Conservation (phyloP, 176 grass and related monocot genomes). For the Aegilops longissima region DNA sequence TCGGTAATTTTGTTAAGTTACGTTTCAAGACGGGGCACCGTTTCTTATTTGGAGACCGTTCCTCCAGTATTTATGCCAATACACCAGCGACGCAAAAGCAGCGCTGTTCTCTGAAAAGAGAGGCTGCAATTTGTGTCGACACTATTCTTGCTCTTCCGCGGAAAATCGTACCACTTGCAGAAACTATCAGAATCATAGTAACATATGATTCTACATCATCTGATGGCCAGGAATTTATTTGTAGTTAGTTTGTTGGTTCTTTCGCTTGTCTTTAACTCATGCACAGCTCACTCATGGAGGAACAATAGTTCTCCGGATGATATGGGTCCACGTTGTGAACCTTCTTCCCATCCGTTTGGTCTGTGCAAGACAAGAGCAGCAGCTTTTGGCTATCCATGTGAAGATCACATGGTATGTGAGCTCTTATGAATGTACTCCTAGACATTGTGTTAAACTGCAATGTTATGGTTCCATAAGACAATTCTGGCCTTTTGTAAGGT, state of each 20-base stretch:
- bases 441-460: not conserved
- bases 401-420: slow-evolving; percentile 46
- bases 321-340: slow-evolving; percentile 20
- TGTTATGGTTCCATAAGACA: not conserved
- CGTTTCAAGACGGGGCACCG: not conserved
- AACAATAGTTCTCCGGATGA: slow-evolving; percentile 5
- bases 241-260: slow-evolving; percentile 16
- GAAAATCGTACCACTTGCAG: not conserved
- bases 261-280: slow-evolving; percentile 25
- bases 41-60: slow-evolving; percentile 10
- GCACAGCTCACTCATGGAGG: slow-evolving; percentile 23
- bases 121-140: slow-evolving; percentile 14
- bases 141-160: not conserved
- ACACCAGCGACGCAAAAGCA: not conserved
- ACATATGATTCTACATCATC: slow-evolving; percentile 11
- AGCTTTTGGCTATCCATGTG: slow-evolving; percentile 61
- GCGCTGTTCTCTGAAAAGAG: not conserved
- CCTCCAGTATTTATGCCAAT: slow-evolving; percentile 19
- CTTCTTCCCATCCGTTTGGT: slow-evolving; percentile 35
- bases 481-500: not conserved
- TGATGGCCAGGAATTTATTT: slow-evolving; percentile 26
- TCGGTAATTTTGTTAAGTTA: not conserved
- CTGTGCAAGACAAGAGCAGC: slow-evolving; percentile 44
- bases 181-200: not conserved
- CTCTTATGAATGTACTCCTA: not conserved